Percentiles rank a stretch among this genome's conserved stretches.
phyloP scores from a whole-genome alignment of 208 protist species.

The Wallacemonas sp. region DNA sequence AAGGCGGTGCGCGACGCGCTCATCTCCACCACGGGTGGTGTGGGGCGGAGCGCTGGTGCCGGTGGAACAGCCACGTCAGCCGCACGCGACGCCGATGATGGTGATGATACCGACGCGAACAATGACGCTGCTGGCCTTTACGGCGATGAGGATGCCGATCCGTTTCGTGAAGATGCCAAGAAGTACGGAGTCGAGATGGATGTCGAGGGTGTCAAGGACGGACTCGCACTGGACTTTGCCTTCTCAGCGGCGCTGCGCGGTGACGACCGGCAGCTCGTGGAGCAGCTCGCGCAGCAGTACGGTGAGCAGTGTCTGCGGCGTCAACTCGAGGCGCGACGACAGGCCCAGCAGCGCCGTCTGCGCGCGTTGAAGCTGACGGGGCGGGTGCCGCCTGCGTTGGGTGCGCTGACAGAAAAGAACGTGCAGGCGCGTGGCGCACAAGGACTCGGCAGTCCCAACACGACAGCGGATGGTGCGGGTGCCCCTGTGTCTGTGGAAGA shows the following conservation, averaged over 20 bases:
- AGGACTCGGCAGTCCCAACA: too few species aligned
- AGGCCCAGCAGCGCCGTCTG: conserved; percentile 8
- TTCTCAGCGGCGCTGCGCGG: conserved; percentile 43
- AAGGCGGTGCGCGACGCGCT: conserved; percentile 7
- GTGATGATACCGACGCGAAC: neutral
- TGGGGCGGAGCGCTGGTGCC: neutral
- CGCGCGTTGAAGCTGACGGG: neutral
- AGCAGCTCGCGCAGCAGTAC: conserved; percentile 58
- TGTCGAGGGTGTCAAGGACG: conserved; percentile 1
- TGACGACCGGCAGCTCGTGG: conserved; percentile 46
- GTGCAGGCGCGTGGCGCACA: neutral
- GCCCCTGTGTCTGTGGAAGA: conserved; percentile 1
- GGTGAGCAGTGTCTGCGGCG: conserved; percentile 17
- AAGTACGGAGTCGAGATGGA: conserved; percentile 16
- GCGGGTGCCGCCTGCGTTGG: neutral
- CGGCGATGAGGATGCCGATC: conserved; percentile 3
- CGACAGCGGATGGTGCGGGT: too few species aligned
- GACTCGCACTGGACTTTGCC: conserved; percentile 20
- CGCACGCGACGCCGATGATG: neutral
- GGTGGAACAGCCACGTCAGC: neutral
- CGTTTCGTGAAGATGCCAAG: neutral
- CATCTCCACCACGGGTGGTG: conserved; percentile 2
- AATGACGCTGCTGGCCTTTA: neutral
- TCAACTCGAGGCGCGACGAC: neutral
- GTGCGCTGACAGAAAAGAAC: conserved; percentile 2